Evolutionary conservation across 305 asterid genomes (phyloP), one percentile per base, ranked within the genome.

Genomic region (Plantago rigida): DNA sequence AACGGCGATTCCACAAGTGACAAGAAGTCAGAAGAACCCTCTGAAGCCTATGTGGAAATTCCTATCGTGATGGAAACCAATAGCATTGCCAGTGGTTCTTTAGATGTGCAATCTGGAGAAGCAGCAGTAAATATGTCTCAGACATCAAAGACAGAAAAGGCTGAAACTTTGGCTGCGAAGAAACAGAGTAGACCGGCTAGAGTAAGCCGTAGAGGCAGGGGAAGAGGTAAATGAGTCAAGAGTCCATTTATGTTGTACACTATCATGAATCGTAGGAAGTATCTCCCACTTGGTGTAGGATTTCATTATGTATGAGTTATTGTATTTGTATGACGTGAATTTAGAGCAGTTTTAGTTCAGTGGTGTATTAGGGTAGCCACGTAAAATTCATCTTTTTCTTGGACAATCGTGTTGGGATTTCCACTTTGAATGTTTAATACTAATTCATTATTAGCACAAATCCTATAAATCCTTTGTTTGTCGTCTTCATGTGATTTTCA

Each of bases 1-100:
- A 63, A 67, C 14, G 58, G 60, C 34, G 59, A 11, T 12, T 49
- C 63, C 3, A 13, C 58, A 50, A 66, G 29, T 13, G 70, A 60
- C 62, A 67, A 68, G 47, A 65, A 62, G 47, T 26, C 48, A 13
- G 60, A 56, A 71, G 68, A 82, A 61, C 49, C 77, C 56, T 79
- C 77, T 13, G 95, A 84, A 75, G 70, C 82, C 36, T 69, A 63
- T 68, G 59, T 76, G 66, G 94, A 89, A 53, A 82, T 86, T 59
- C 94, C 96, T 10, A 19, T 64, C 42, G 73, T 60, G 49, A 60
- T 80, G 26, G 90, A 76, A 75, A 60, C 77, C 19, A 70, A 69
- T 34, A 72, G 68, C 67, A 54, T 64, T 15, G 63, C 57, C 8
- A 72, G 66, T 62, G 71, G 69, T 52, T 74, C 72, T 51, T 54